Evolutionary conservation across 495 filamentous ascomycete species (phyloP).

Genomic region (Immersiella caudata): DNA sequence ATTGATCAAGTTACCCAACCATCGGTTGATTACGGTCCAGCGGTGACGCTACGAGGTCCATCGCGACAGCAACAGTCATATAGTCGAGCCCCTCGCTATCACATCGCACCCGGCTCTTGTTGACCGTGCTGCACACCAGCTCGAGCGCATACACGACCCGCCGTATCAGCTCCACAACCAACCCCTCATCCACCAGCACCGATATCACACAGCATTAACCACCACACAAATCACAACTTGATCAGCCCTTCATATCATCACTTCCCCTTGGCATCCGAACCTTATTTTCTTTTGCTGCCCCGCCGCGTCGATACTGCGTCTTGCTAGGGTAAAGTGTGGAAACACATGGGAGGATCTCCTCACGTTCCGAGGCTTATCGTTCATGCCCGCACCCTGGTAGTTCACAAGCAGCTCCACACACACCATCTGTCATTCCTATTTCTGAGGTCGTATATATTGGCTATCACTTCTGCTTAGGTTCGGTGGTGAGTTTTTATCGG

Average conservation of each 20-base stretch:
- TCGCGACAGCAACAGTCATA: background rate
- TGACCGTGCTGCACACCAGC: background rate
- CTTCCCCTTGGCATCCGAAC: conserved; percentile 7
- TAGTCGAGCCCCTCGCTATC: background rate
- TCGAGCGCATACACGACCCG: background rate
- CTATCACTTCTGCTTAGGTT: background rate
- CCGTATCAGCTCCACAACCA: background rate
- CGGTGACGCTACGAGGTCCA: background rate
- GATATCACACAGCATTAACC: background rate
- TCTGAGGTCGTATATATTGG: background rate
- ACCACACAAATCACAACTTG: background rate
- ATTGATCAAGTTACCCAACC: background rate
- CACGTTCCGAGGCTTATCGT: background rate
- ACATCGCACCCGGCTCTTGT: background rate
- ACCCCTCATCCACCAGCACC: background rate
- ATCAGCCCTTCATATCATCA: background rate
- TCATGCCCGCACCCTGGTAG: conserved; percentile 1
- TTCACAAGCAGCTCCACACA: background rate
- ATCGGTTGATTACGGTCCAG: background rate
- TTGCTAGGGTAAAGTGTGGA: no score
- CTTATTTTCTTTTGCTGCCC: conserved; percentile 11
- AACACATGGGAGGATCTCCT: background rate
- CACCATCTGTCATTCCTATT: background rate
- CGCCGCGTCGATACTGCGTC: background rate
- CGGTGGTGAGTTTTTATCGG: no score